A percentile compares a stretch with the other conserved stretches of the same genome.
These are phyloP conservation scores for Sporothrix brunneoviolacea DNA, from an alignment of 2,329 filamentous ascomycete species.

Conservation along the genomic window DNA sequence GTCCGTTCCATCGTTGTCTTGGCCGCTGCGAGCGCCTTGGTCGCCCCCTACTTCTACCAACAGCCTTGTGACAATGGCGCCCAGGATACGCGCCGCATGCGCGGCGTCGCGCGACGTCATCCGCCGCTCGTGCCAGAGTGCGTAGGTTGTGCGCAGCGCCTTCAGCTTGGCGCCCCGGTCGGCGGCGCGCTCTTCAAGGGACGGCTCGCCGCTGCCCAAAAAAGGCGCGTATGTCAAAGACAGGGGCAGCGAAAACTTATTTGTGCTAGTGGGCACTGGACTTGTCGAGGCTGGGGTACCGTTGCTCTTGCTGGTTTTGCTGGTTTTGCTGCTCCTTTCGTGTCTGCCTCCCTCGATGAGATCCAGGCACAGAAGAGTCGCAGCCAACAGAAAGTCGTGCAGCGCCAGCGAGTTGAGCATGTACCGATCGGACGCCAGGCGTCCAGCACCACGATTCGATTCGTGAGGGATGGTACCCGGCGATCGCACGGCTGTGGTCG, in stretches of 20 bases:
- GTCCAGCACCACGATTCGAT: slow-evolving; percentile 32
- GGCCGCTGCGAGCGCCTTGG: no score
- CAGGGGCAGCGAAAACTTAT: not conserved
- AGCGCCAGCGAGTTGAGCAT: slow-evolving; percentile 50
- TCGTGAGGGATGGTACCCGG: not conserved
- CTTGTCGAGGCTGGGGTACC: not conserved
- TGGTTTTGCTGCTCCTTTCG: slow-evolving; percentile 7
- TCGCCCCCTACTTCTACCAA: not conserved
- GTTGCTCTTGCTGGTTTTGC: no score
- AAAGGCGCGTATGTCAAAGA: not conserved
- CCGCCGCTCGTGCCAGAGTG: slow-evolving; percentile 38
- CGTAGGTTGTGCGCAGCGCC: slow-evolving; percentile 36
- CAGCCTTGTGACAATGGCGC: slow-evolving; percentile 39
- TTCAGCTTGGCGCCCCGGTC: slow-evolving; percentile 28
- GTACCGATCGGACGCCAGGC: slow-evolving; percentile 47
- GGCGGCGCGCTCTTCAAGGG: slow-evolving; percentile 10
- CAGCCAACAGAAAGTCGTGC: slow-evolving; percentile 56
- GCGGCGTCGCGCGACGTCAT: slow-evolving; percentile 34
- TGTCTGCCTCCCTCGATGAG: slow-evolving; percentile 31
- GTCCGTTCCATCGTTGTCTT: no score
- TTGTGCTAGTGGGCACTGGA: not conserved
- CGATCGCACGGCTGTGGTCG: not conserved
- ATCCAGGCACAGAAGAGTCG: slow-evolving; percentile 52
- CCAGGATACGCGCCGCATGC: slow-evolving; percentile 40
- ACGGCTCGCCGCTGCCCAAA: not conserved